phyloP scores from a whole-genome alignment of 768 basidiomycete genomes.

The Brasilioporus rufonigricans region DNA sequence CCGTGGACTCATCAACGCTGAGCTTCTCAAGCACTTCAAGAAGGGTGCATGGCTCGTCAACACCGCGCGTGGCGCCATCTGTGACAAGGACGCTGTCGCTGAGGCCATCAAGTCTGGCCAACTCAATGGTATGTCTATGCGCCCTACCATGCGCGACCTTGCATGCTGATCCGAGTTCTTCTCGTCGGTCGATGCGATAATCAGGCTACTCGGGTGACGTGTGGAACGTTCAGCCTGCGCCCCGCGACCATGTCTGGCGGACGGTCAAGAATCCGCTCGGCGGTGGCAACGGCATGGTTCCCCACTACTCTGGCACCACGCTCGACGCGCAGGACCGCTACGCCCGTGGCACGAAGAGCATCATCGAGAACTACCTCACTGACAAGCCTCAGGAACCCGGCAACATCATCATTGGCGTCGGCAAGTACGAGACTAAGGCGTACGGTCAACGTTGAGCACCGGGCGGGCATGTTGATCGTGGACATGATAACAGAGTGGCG shows the following conservation, averaged over 20 bases:
- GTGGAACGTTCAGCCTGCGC: constrained; percentile 87
- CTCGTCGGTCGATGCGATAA: not conserved
- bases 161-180: not conserved
- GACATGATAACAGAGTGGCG: too few species aligned
- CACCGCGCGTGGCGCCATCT: constrained; percentile 91
- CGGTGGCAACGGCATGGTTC: constrained; percentile 88
- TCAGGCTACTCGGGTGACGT: constrained; percentile 54
- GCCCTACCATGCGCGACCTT: not conserved
- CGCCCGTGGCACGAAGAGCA: constrained; percentile 65
- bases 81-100: constrained; percentile 78
- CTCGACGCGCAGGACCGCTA: constrained; percentile 89
- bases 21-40: constrained; percentile 86
- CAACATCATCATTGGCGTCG: constrained; percentile 79
- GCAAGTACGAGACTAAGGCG: constrained; percentile 50
- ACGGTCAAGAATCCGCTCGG: constrained; percentile 76
- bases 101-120: constrained; percentile 76
- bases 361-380: constrained; percentile 68
- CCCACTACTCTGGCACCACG: constrained; percentile 86
- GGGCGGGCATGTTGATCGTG: too few species aligned
- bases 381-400: constrained; percentile 67
- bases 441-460: constrained; percentile 33
- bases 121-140: constrained; percentile 45
- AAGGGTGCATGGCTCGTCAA: constrained; percentile 92
- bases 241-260: constrained; percentile 84
- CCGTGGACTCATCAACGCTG: constrained; percentile 73